phyloP scores from a whole-genome alignment of 306 rosid genomes.

The Acmispon strigosus region DNA sequence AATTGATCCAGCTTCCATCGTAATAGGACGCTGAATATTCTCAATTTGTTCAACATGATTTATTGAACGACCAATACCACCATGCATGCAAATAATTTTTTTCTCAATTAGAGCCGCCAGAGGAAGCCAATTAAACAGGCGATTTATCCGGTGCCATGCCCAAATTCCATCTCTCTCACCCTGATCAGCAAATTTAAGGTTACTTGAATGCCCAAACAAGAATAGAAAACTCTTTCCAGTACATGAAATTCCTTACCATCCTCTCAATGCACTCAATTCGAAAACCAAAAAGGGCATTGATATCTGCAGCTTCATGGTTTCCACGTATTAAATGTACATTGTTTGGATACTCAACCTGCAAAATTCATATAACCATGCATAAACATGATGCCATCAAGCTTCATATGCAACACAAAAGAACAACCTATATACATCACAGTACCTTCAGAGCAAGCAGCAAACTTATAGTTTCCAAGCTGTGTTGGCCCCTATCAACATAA shows the following conservation, averaged over 20 bases:
- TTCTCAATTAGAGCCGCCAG: conserved; percentile 92
- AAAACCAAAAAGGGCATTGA: conserved; percentile 97
- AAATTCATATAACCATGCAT: conserved; percentile 7
- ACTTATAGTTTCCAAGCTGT: conserved; percentile 91
- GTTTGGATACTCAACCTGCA: conserved; percentile 85
- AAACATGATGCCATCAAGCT: conserved; percentile 18
- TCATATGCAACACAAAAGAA: conserved; percentile 4
- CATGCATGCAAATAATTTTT: conserved; percentile 97
- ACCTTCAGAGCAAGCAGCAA: conserved; percentile 95
- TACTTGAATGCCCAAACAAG: conserved; percentile 22
- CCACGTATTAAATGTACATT: conserved; percentile 96
- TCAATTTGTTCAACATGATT: conserved; percentile 93
- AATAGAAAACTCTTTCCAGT: background rate
- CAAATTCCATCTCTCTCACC: conserved; percentile 98
- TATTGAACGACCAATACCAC: conserved; percentile 95
- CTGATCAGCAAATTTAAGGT: conserved; percentile 41
- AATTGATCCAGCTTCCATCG: conserved; percentile 98
- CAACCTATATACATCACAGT: conserved; percentile 2
- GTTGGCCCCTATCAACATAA: conserved; percentile 97
- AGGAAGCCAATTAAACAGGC: conserved; percentile 96
- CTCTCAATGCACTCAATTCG: conserved; percentile 97
- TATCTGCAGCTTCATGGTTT: conserved; percentile 99
- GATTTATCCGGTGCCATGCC: conserved; percentile 97
- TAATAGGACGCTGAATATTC: conserved; percentile 88
- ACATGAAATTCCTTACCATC: conserved; percentile 50